Conservation (phyloP, 2,329 filamentous ascomycete species). For the Sporothrix brunneoviolacea region DNA sequence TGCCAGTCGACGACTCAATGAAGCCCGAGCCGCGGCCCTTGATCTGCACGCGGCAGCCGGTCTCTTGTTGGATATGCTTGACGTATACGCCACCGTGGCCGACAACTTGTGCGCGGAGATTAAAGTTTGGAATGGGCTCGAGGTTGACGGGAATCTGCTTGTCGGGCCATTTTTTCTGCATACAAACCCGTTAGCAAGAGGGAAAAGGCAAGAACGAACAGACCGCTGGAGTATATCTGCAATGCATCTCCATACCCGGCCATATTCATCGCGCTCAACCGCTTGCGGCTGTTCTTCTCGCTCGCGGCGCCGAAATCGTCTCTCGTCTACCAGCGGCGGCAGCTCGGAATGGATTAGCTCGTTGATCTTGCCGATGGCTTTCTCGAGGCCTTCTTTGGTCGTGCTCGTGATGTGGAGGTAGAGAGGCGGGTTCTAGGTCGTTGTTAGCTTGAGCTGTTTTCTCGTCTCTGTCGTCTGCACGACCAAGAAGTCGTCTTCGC, state of each 20-base stretch:
- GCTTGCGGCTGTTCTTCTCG: slow-evolving; percentile 48
- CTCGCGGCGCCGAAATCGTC: slow-evolving; percentile 71
- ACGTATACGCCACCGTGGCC: slow-evolving; percentile 92
- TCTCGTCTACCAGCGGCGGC: slow-evolving; percentile 89
- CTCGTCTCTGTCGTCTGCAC: no score
- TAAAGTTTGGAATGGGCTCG: slow-evolving; percentile 89
- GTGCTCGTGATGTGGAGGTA: slow-evolving; percentile 95
- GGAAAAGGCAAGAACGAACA: no score
- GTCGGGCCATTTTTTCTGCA: slow-evolving; percentile 91
- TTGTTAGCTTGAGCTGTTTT: slow-evolving; percentile 5
- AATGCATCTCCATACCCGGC: slow-evolving; percentile 53
- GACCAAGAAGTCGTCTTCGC: slow-evolving; percentile 2
- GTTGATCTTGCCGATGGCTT: slow-evolving; percentile 80
- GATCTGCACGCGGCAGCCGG: slow-evolving; percentile 92
- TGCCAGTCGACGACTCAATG: slow-evolving; percentile 79
- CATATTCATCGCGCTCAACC: slow-evolving; percentile 82
- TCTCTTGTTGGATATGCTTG: slow-evolving; percentile 96
- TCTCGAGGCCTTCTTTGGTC: slow-evolving; percentile 82
- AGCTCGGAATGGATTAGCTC: slow-evolving; percentile 95
- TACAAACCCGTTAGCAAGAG: neutral
- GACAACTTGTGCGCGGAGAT: slow-evolving; percentile 91
- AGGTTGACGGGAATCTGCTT: slow-evolving; percentile 88
- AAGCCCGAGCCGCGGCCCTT: slow-evolving; percentile 95
- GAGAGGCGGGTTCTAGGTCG: slow-evolving; percentile 72
- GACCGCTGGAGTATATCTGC: neutral